Evolutionary conservation across 805 yeast species (phyloP).

Genomic region (Candida ortonii): DNA sequence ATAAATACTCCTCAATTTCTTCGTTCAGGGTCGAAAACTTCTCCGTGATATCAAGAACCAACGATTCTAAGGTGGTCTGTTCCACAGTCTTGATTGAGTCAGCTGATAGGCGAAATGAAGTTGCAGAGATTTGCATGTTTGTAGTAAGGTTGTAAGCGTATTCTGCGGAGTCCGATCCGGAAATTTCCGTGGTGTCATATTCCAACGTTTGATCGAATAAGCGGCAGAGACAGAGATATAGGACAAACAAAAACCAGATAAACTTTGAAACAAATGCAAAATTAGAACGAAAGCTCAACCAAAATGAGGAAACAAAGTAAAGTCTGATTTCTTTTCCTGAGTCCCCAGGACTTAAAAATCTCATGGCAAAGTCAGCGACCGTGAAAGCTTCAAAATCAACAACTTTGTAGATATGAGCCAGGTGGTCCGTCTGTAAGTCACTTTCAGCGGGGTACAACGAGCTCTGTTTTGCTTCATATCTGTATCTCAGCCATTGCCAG

Average conservation of each 20-base stretch:
- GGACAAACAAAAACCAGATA: constrained; percentile 7
- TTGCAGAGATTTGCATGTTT: neutral
- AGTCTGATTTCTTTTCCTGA: constrained; percentile 4
- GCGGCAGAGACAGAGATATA: constrained; percentile 5
- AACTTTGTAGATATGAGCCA: constrained; percentile 9
- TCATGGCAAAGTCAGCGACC: constrained; percentile 4
- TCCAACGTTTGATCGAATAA: neutral
- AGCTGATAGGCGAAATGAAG: neutral
- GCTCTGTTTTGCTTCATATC: constrained; percentile 15
- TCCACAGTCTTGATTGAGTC: neutral
- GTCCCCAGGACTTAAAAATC: constrained; percentile 1
- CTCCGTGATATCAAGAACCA: neutral
- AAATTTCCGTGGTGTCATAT: no score
- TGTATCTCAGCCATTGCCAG: constrained; percentile 18
- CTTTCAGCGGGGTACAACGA: constrained; percentile 3
- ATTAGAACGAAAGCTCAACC: constrained; percentile 18
- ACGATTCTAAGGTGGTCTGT: neutral
- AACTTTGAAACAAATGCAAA: constrained; percentile 4
- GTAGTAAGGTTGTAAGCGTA: neutral
- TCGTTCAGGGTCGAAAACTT: neutral
- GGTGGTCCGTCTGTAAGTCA: constrained; percentile 10
- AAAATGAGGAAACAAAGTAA: constrained; percentile 13
- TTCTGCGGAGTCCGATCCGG: neutral
- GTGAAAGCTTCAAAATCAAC: constrained; percentile 16
- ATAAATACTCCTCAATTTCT: constrained; percentile 1